These are phyloP conservation scores for Excoecaria agallocha DNA, from an alignment of 345 rosid genomes.

Conservation along the genomic window DNA sequence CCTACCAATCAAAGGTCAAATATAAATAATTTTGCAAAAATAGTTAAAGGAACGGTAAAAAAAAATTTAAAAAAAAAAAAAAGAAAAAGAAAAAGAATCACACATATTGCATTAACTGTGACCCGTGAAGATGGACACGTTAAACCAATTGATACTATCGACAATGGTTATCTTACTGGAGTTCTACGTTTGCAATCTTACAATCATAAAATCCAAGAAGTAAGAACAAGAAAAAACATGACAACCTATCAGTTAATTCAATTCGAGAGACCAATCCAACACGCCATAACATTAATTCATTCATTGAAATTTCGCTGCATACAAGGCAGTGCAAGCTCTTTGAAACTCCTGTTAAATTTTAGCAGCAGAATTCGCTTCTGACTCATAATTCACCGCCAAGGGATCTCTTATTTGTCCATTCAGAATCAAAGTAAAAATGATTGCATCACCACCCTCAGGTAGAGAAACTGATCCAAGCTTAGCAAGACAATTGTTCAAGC, in stretches of 20 bases:
- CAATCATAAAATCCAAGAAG: too few relatives aligned
- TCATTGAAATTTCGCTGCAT: neutral
- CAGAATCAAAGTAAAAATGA: neutral
- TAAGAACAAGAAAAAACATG: neutral
- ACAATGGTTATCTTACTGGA: neutral
- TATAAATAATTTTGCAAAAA: neutral
- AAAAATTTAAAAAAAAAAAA: neutral
- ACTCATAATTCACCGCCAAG: neutral
- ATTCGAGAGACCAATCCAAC: neutral
- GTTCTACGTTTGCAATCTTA: neutral
- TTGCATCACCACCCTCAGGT: neutral
- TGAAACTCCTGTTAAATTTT: neutral
- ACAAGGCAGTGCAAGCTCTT: neutral
- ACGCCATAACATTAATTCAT: neutral
- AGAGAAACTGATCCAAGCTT: constrained; percentile 9
- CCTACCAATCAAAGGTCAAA: constrained; percentile 17
- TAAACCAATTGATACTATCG: neutral
- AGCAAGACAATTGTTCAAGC: neutral
- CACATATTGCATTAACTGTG: neutral
- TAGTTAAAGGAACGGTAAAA: neutral
- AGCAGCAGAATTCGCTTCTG: neutral
- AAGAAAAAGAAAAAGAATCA: neutral
- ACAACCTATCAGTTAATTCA: neutral
- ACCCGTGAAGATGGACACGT: neutral
- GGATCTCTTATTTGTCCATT: neutral